Evolutionary conservation across 2,329 filamentous ascomycete genomes (phyloP).

Genomic region (Colletotrichum sansevieriae): DNA sequence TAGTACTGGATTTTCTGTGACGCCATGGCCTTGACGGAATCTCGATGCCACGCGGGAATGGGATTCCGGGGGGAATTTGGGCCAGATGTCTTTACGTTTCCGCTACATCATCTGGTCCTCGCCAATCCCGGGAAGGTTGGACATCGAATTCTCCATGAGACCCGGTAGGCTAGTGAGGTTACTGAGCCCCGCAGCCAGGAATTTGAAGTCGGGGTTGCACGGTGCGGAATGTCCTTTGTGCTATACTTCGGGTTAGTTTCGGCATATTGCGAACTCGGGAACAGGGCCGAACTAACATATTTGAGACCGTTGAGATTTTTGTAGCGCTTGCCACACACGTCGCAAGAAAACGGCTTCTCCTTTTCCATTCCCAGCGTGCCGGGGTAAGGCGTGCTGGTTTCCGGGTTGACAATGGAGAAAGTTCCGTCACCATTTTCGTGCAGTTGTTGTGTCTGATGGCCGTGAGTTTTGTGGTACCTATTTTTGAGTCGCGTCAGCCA

Average conservation of each 20-base stretch:
- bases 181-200: slow-evolving; percentile 59
- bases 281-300: slow-evolving; percentile 71
- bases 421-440: slow-evolving; percentile 98
- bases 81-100: neutral
- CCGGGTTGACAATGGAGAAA: slow-evolving; percentile 97
- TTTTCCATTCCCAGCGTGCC: slow-evolving; percentile 99
- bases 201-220: slow-evolving; percentile 85
- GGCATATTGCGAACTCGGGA: neutral
- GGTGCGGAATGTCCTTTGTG: slow-evolving; percentile 86
- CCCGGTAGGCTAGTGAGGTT: slow-evolving; percentile 49
- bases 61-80: neutral
- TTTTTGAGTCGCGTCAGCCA: slow-evolving; percentile 38
- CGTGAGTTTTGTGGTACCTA: slow-evolving; percentile 82
- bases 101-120: slow-evolving; percentile 55
- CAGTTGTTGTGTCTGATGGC: slow-evolving; percentile 95
- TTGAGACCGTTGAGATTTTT: slow-evolving; percentile 99
- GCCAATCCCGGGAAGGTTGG: slow-evolving; percentile 56
- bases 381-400: slow-evolving; percentile 93
- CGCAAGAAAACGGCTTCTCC: slow-evolving; percentile 98
- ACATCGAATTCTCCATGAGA: slow-evolving; percentile 45
- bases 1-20: slow-evolving; percentile 1
- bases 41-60: neutral
- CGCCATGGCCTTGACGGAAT: neutral
- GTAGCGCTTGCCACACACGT: slow-evolving; percentile 97
- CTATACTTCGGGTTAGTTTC: slow-evolving; percentile 51